Base-by-base conservation (phyloP, 2,329 filamentous ascomycete species). In the Bimuria novae-zelandiae region DNA sequence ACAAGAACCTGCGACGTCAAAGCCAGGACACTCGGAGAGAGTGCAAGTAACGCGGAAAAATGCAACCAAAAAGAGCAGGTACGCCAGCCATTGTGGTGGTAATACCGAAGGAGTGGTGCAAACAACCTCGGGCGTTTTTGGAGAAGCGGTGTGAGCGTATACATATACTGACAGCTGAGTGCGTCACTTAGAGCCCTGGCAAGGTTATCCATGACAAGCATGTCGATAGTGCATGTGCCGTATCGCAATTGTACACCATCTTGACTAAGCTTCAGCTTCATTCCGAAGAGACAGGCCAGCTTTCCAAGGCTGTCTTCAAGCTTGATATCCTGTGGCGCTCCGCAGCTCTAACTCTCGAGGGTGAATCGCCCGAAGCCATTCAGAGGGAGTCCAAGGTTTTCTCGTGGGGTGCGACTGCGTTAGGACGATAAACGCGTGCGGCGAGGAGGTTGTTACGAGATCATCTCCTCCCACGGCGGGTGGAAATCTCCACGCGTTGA, bases 91-190 rank as follows among this genome's bases (percentile, higher is more conserved):
- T n/a, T n/a, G n/a, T n/a, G n/a, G n/a, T n/a, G n/a, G n/a, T n/a
- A n/a, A n/a, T n/a, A n/a, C n/a, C n/a, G n/a, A n/a, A n/a, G n/a
- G n/a, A n/a, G n/a, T n/a, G n/a, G n/a, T n/a, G n/a, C n/a, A n/a
- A n/a, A n/a, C n/a, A n/a, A n/a, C n/a, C n/a, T n/a, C n/a, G n/a
- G n/a, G n/a, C n/a, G n/a, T n/a, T n/a, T n/a, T n/a, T n/a, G n/a
- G 30, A 46, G 43, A 46, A 46, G 43, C 43, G 43, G 43, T 46
- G 43, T 35, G 30, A 19, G 27, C 12, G 43, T 25, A 16, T 25
- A 33, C 21, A 46, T 3, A 27, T 36, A 12, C 30, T 35, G 43
- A 46, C 30, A 36, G 43, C 30, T 36, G 43, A 46, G 30, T 30
- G n/a, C 43, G 19, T 46, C 43, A 30, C 43, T 46, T 46, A 36